Evolutionary conservation across 78 protist species (phyloP), one percentile per base, ranked within the genome.

Genomic region (Dictyostelium firmibasis): DNA sequence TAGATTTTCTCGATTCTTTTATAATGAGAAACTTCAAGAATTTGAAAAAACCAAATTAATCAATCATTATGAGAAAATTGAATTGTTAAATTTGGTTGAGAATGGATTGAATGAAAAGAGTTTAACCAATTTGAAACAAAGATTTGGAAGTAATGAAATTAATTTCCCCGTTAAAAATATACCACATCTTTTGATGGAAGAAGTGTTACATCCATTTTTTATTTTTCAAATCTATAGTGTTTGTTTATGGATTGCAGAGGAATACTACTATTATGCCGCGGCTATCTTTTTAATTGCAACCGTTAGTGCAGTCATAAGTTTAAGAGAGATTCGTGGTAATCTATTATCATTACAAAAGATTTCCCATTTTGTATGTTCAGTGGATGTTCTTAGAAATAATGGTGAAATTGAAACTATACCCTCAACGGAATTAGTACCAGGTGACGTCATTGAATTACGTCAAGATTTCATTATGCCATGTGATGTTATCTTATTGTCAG

Each of bases 181-280:
- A 18, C 91, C 88, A 6, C 5, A 43, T 20, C 50, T 97, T 25
- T 67, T 96, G 13, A 27, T 97, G 77, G 97, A 92, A 5, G 98
- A 98, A 43, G 92, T 92, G 1, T 84, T 98, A 62, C 97, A 97
- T 91, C 99, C 99, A 38, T 98, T 98, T 82, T 97, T 94, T 83
- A 38, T 98, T 43, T 98, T 98, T 70, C 99, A 98, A 86, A 31
- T 97, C 20, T 86, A 62, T 33, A 31, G 87, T 38, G 67, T 98
- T 43, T 27, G 84, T 18, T 43, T 98, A 33, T 98, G 99, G 99
- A 2, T 35, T 16, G 11, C 96, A 18, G 97, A 96, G 29, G 86
- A 74, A 38, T 98, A 98, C 94, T 83, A 38, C 77, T 13, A 33
- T 83, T 98, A 97, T 67, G 99, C 99, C 5, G 44, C 18, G 0